Percentiles rank a stretch among this genome's conserved stretches.
Evolutionary conservation across 768 basidiomycete species (phyloP).

Genomic region (Coprinopsis sp.): DNA sequence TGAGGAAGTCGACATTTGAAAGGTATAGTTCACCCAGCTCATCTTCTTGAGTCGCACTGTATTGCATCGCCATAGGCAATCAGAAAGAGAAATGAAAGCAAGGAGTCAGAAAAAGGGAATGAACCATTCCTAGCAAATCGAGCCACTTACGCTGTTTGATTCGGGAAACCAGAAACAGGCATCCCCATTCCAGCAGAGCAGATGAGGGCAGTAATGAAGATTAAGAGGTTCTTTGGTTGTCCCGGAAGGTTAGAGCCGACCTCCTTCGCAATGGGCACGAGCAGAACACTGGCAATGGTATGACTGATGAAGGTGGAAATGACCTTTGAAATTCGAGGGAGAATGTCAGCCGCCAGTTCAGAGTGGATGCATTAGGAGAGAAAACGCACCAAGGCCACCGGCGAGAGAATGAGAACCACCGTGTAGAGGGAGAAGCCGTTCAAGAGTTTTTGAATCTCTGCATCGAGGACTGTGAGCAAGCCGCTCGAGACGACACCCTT

Average conservation of each 20-base stretch:
- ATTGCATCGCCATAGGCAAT: conserved; percentile 3
- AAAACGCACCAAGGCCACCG: conserved; percentile 61
- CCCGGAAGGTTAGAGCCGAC: conserved; percentile 76
- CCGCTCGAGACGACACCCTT: conserved; percentile 91
- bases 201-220: conserved; percentile 89
- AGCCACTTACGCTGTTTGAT: conserved; percentile 84
- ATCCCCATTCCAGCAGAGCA: conserved; percentile 98
- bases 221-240: conserved; percentile 73
- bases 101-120: conserved; percentile 8
- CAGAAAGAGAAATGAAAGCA: conserved; percentile 17
- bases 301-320: conserved; percentile 97
- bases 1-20: conserved; percentile 81
- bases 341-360: conserved; percentile 36
- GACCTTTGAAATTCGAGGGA: conserved; percentile 37
- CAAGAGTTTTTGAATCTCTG: conserved; percentile 53
- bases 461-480: conserved; percentile 74
- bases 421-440: conserved; percentile 58
- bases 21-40: conserved; percentile 90
- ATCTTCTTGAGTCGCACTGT: conserved; percentile 87
- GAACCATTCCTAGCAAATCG: conserved; percentile 8
- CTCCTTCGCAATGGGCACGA: conserved; percentile 94
- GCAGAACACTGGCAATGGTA: conserved; percentile 91
- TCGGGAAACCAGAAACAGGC: conserved; percentile 98
- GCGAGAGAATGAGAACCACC: conserved; percentile 67
- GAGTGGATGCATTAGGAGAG: not conserved